Percentiles rank a stretch among this genome's conserved stretches.
Conservation (phyloP, 805 yeast species). For the Candida maltosa region DNA sequence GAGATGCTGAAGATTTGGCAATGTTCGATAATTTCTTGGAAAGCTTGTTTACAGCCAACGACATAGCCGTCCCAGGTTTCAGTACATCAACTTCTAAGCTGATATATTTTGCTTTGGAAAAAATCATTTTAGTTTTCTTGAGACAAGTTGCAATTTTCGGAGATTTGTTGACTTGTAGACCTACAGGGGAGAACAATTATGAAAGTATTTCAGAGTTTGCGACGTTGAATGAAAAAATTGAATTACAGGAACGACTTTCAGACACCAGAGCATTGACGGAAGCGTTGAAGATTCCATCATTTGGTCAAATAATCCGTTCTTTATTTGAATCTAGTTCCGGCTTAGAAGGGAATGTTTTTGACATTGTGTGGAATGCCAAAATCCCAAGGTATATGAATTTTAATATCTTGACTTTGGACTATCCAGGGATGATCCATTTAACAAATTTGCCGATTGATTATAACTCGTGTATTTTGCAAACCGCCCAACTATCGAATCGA, state of each 20-base stretch:
- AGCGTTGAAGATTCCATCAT: conserved; percentile 20
- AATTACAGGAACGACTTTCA: conserved; percentile 14
- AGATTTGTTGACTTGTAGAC: conserved; percentile 28
- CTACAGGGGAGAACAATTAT: conserved; percentile 22
- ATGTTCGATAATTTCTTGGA: neutral
- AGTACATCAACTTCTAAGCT: no score
- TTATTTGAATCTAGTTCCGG: conserved; percentile 5
- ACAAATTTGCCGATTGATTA: conserved; percentile 49
- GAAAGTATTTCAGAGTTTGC: conserved; percentile 14
- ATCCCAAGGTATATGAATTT: conserved; percentile 20
- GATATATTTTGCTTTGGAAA: conserved; percentile 7
- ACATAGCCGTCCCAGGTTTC: no score
- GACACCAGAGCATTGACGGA: conserved; percentile 21
- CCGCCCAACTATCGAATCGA: conserved; percentile 17
- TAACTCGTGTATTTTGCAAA: conserved; percentile 18
- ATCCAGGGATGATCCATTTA: conserved; percentile 53
- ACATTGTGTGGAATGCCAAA: conserved; percentile 20
- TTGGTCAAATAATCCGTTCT: conserved; percentile 14
- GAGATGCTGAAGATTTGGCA: neutral
- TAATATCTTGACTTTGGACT: conserved; percentile 32
- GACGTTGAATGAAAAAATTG: conserved; percentile 13
- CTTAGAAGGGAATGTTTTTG: conserved; percentile 21
- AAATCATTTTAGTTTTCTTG: conserved; percentile 15
- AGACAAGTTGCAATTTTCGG: conserved; percentile 31
- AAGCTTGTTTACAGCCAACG: no score